Conservation (phyloP, 768 basidiomycete species). For the Kwoniella mangroviensis region DNA sequence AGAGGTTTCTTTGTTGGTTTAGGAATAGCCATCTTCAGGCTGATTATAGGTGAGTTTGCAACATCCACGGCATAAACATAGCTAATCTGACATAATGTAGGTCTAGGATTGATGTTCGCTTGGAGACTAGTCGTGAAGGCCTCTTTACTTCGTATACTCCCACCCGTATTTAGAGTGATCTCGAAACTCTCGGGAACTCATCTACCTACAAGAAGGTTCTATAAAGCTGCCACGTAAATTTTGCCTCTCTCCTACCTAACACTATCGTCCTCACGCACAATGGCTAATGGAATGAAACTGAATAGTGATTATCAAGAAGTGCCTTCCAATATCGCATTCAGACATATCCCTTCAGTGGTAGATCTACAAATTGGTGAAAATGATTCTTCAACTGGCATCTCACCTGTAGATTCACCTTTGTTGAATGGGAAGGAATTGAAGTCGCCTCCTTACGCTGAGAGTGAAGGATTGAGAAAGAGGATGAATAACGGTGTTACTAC, state of each 20-base stretch:
- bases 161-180: conserved; percentile 79
- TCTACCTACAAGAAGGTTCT: conserved; percentile 83
- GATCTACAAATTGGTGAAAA: conserved; percentile 26
- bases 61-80: no score
- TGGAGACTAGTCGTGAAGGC: conserved; percentile 90
- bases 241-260: not conserved
- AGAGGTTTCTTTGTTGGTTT: conserved; percentile 7
- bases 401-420: conserved; percentile 15
- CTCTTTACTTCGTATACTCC: conserved; percentile 72
- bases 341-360: conserved; percentile 30
- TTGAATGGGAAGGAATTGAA: not conserved
- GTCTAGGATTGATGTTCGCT: conserved; percentile 75
- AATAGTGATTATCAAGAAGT: conserved; percentile 63
- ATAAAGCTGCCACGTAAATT: conserved; percentile 78
- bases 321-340: conserved; percentile 16
- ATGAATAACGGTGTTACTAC: not conserved
- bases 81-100: conserved; percentile 56
- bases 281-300: not conserved
- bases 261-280: no score
- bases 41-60: conserved; percentile 44
- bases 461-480: not conserved
- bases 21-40: conserved; percentile 18
- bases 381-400: not conserved
- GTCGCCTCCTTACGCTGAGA: not conserved
- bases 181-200: conserved; percentile 63